Base-by-base conservation (phyloP, 352 stramenopile species). In the Pythium diclinum region DNA sequence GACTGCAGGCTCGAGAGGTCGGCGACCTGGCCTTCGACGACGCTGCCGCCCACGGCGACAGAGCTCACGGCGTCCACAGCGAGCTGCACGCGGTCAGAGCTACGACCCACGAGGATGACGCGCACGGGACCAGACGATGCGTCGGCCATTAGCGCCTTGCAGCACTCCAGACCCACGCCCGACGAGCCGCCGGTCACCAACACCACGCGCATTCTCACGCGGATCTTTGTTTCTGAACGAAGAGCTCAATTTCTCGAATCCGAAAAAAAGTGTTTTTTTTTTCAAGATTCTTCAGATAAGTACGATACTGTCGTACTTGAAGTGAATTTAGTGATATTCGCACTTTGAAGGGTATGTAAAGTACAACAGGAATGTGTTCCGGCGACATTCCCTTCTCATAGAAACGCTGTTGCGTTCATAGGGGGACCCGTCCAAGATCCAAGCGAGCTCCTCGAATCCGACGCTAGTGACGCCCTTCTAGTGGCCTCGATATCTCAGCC, bases 141-240 rank as follows among this genome's bases (percentile, higher is more conserved):
- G 25, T 65, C 19, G 36, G 42, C 56, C 14, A 68, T 53, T 11
- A 79, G 64, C 60, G 57, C 25, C 38, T 47, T 56, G 56, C 73
- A 79, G 61, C 69, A 74, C 49, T 69, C 69, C 46, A 79, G 62
- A 1, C 73, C 73, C 14, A 79, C 56, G 51, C 73, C 73, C 2
- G 69, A 77, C 44, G 65, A 72, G 49, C 62, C 70, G 59, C 73
- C 69, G 0, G 73, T 79, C 19, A 79, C 70, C 36, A 79, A 52
- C 13, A 79, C 52, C 5, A 75, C 67, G 32, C 64, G 58, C 54
- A 44, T 42, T 14, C n/a, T 19, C 10, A 17, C 36, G 11, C 36
- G 10, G 36, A 42, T 42, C 36, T 42, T 42, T 3, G 25, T 28
- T 16, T 42, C 16, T 14, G 36, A 42, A 17, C 13, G 36, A 42